Evolutionary conservation across 2,329 filamentous ascomycete genomes (phyloP), one percentile per base, ranked within the genome.

Genomic region (Fusarium siculi): DNA sequence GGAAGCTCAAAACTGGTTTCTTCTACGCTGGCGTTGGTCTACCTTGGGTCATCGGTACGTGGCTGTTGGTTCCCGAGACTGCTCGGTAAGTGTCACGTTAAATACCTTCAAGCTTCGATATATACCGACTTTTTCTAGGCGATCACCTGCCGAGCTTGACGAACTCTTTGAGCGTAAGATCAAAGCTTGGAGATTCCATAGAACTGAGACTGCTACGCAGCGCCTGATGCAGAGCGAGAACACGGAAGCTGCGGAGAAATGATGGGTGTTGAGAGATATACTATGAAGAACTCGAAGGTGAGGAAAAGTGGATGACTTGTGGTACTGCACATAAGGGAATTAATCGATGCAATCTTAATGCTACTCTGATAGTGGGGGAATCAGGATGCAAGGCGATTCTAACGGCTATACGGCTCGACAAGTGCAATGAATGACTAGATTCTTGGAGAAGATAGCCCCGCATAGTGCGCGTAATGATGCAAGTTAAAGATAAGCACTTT

Each of bases 1-100:
- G 79, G 79, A 78, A 76, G 1, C 76, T 78, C 32, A 81, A 80
- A 43, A 76, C 79, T 2, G 79, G 76, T 12, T 81, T 78, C 57
- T 76, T 82, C 32, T 82, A 79, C 53, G 77, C 72, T 23, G 77
- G 66, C 21, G 57, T 78, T 32, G 75, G 78, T n/a, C 32, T 74
- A 0, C 67, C 75, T 3, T 30, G 28, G 28, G 28, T 30, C 9
- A 30, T 30, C 28, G 28, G 28, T 80, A 76, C 76, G 50, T 80
- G 76, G 65, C 79, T 78, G 21, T 70, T 79, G 9, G 65, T 81
- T 1, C 78, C 79, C 0, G 80, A 80, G 40, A 80, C 77, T 8
- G 71, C 74, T 30, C 74, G 74, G 46, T 70, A 30, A 12, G 40
- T 53, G 28, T 4, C 14, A n/a, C 14, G 0, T 36, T 8, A 2